Evolutionary conservation across 1,284 basidiomycete species (phyloP).

Genomic region (Earliella scabrosa): DNA sequence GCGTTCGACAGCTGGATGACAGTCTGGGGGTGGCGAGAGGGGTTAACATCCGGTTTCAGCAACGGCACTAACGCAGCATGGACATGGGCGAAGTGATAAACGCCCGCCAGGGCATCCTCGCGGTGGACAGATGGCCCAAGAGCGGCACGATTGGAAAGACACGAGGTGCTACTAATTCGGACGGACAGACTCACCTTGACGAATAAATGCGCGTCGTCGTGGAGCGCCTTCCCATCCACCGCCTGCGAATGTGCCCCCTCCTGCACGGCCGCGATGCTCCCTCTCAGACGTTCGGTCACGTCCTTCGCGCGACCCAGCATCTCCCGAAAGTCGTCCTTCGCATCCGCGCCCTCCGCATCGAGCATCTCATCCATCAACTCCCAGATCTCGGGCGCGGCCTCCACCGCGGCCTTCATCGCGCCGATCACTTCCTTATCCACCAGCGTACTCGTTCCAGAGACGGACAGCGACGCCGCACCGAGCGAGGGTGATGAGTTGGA

Average conservation of each 20-base stretch:
- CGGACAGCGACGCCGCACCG: slow-evolving; percentile 17
- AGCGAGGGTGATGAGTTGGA: slow-evolving; percentile 34
- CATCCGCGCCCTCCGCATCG: slow-evolving; percentile 43
- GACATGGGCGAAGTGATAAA: not conserved
- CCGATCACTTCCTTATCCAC: slow-evolving; percentile 74
- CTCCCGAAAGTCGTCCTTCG: slow-evolving; percentile 48
- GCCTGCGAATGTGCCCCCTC: slow-evolving; percentile 39
- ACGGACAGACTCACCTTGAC: slow-evolving; percentile 56
- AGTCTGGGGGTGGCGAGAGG: slow-evolving; percentile 44
- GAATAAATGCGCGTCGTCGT: slow-evolving; percentile 74
- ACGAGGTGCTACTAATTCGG: slow-evolving; percentile 13
- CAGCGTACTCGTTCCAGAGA: slow-evolving; percentile 49
- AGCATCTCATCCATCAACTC: slow-evolving; percentile 68
- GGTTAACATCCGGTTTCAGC: slow-evolving; percentile 4
- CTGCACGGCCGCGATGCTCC: slow-evolving; percentile 56
- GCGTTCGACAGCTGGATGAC: slow-evolving; percentile 71
- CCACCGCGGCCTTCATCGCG: slow-evolving; percentile 68
- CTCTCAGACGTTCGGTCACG: slow-evolving; percentile 60
- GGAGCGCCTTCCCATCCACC: slow-evolving; percentile 59
- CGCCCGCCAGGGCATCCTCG: not conserved
- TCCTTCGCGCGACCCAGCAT: slow-evolving; percentile 58
- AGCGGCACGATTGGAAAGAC: slow-evolving; percentile 5
- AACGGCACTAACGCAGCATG: slow-evolving; percentile 1
- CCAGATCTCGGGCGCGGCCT: slow-evolving; percentile 76
- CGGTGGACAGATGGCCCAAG: slow-evolving; percentile 1